Conservation (phyloP, 2,329 filamentous ascomycete species). For the Elsinoe fawcettii region DNA sequence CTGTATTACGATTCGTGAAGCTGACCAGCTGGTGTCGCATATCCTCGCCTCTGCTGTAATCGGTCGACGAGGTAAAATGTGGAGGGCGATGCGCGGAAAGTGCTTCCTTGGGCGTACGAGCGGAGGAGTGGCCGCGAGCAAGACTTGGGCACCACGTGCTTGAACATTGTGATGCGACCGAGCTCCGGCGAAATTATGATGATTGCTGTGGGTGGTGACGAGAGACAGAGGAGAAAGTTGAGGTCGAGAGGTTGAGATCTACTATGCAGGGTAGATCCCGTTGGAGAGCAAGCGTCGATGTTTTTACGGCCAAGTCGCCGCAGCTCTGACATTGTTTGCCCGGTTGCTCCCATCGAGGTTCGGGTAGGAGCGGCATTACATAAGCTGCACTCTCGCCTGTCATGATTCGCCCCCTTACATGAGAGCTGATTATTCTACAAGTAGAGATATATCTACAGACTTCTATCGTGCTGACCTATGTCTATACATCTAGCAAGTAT, state of each 20-base stretch:
- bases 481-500: not conserved
- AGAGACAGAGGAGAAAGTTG: not conserved
- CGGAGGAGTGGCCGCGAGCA: conserved; percentile 20
- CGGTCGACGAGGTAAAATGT: conserved; percentile 43
- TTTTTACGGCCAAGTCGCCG: conserved; percentile 12
- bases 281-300: conserved; percentile 10
- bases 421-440: not conserved
- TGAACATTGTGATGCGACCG: conserved; percentile 19
- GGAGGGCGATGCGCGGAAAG: conserved; percentile 26
- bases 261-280: conserved; percentile 11
- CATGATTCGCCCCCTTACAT: not conserved
- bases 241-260: conserved; percentile 11
- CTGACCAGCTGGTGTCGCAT: conserved; percentile 47
- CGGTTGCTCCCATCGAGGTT: not conserved
- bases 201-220: not conserved
- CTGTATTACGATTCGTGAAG: conserved; percentile 21
- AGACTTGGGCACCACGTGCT: conserved; percentile 19
- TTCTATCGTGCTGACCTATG: not conserved
- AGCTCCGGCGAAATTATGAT: not conserved
- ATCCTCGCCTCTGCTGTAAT: conserved; percentile 49
- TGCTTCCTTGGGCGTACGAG: conserved; percentile 18
- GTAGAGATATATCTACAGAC: not conserved
- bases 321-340: not conserved
- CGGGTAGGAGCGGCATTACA: conserved; percentile 5
- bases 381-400: not conserved